phyloP scores from a whole-genome alignment of 148 eudicot species.

The Camellia lanceoleosa region DNA sequence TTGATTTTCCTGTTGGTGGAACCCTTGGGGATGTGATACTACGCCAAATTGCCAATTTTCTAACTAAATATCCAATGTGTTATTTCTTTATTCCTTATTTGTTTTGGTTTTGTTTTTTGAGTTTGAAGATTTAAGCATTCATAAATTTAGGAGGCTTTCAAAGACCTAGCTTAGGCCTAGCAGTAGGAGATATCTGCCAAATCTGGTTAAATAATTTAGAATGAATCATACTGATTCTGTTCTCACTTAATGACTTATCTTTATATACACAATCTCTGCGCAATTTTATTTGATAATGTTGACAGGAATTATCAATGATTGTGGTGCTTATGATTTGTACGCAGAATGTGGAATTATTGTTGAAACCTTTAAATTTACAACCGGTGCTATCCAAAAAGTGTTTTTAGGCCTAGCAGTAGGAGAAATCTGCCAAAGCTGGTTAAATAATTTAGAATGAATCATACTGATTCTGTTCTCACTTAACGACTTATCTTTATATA shows the following conservation, averaged over 20 bases:
- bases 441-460: neutral
- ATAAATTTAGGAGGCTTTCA: neutral
- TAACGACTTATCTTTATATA: no score
- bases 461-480: neutral
- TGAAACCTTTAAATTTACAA: slow-evolving; percentile 45
- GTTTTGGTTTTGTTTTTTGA: neutral
- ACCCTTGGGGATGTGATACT: neutral
- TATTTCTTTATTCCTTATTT: neutral
- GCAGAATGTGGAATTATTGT: slow-evolving; percentile 29
- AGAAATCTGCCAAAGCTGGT: neutral
- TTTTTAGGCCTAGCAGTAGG: neutral
- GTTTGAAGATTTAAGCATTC: slow-evolving; percentile 4
- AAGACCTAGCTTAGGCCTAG: neutral
- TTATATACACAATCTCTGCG: no score
- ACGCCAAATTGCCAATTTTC: neutral
- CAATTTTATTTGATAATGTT: no score
- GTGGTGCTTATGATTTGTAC: no score
- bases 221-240: neutral
- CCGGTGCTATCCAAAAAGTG: slow-evolving; percentile 48
- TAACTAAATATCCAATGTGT: neutral
- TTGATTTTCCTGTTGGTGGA: neutral
- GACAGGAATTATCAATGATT: no score
- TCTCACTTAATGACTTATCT: neutral
- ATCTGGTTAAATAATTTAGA: neutral
- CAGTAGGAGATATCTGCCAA: neutral